Conservation (phyloP, 345 rosid genomes). For the Alliaria petiolata region DNA sequence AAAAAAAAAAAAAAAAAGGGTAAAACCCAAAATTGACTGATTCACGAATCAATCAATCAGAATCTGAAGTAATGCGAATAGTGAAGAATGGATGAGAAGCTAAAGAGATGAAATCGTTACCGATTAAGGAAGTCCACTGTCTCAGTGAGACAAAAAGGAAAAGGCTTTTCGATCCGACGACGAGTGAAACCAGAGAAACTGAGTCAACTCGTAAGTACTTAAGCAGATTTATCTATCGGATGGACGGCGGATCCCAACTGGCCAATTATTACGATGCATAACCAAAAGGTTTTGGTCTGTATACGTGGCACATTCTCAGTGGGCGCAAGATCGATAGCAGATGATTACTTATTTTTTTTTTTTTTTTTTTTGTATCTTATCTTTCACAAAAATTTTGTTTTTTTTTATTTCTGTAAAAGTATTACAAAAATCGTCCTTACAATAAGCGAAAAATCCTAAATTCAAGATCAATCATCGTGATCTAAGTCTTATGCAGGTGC, state of each 20-base stretch:
- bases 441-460: too few relatives aligned
- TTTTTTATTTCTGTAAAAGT: too few relatives aligned
- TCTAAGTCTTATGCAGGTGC: too few relatives aligned
- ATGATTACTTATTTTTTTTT: too few relatives aligned
- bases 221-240: neutral
- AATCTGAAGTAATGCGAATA: neutral
- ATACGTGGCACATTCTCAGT: too few relatives aligned
- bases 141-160: neutral
- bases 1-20: neutral
- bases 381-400: too few relatives aligned
- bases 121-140: neutral
- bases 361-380: too few relatives aligned
- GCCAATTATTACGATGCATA: neutral
- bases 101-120: conserved; percentile 9
- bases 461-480: too few relatives aligned
- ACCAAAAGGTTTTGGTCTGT: too few relatives aligned
- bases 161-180: neutral
- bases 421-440: too few relatives aligned
- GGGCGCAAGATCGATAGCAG: too few relatives aligned
- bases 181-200: conserved; percentile 10
- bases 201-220: conserved; percentile 11
- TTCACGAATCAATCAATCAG: neutral
- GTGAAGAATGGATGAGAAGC: neutral
- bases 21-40: neutral
- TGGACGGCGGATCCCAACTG: conserved; percentile 6